Conservation (phyloP, 306 rosid genomes). For the Fragaria vesca region DNA sequence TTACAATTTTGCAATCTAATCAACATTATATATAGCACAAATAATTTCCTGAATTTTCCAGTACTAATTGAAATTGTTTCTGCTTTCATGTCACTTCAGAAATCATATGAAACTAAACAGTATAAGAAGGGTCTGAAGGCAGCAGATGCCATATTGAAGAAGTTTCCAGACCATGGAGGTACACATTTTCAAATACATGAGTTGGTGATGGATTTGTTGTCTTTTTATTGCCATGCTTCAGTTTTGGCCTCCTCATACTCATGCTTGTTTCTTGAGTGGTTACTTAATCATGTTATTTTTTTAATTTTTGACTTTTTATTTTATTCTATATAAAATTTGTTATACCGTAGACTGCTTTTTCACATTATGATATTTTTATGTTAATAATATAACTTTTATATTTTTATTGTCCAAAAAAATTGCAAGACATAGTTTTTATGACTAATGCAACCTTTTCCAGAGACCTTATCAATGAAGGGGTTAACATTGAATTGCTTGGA, state of each 20-base stretch:
- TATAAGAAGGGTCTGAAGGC: slow-evolving; percentile 97
- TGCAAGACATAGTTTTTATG: not conserved
- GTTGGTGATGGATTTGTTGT: not conserved
- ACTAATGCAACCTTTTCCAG: slow-evolving; percentile 41
- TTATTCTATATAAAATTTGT: not conserved
- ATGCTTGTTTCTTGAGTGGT: not conserved
- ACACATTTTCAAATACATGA: slow-evolving; percentile 17
- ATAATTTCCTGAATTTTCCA: not conserved
- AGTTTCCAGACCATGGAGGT: slow-evolving; percentile 99
- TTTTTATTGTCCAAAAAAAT: not conserved
- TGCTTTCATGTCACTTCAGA: slow-evolving; percentile 46
- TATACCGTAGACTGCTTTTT: not conserved
- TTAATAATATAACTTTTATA: not conserved
- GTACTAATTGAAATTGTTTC: slow-evolving; percentile 18
- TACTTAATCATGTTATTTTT: not conserved
- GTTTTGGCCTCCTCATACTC: not conserved
- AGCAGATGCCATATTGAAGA: slow-evolving; percentile 91
- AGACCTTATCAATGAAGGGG: slow-evolving; percentile 99
- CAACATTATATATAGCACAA: not conserved
- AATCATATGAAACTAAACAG: slow-evolving; percentile 97
- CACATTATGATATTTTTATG: not conserved
- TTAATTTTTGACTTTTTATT: not conserved
- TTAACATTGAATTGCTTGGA: slow-evolving; percentile 96
- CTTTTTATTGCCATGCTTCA: not conserved
- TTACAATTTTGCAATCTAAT: not conserved